Evolutionary conservation across 495 filamentous ascomycete genomes (phyloP).

Genomic region (Neurospora sp.): DNA sequence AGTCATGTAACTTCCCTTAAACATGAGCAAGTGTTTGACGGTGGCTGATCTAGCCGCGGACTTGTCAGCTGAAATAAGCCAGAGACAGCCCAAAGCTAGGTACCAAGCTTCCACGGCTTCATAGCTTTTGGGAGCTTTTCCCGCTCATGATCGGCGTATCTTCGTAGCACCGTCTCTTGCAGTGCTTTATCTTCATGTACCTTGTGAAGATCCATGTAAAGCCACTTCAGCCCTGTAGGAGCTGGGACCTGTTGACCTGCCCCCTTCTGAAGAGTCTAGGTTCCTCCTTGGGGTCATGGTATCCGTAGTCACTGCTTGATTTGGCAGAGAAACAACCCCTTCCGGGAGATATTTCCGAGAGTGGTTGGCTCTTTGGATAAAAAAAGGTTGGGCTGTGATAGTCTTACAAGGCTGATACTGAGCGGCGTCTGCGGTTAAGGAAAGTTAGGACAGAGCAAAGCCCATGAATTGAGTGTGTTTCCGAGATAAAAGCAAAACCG

Average conservation of each 20-base stretch:
- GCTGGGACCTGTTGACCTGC: background rate
- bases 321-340: background rate
- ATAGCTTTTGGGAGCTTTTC: background rate
- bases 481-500: background rate
- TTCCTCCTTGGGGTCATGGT: background rate
- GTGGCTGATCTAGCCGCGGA: background rate
- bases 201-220: background rate
- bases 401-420: background rate
- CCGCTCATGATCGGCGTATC: background rate
- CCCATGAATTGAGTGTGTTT: background rate
- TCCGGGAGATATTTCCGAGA: background rate
- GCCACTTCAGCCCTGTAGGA: background rate
- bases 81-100: background rate
- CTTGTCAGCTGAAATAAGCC: background rate
- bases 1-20: background rate
- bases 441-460: background rate
- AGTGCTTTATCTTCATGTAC: background rate
- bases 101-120: background rate
- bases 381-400: background rate
- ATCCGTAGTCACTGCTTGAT: background rate
- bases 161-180: background rate
- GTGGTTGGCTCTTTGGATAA: background rate
- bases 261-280: background rate
- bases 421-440: background rate
- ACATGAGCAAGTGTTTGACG: background rate